A percentile compares a stretch with the other conserved stretches of the same genome.
Conservation (phyloP, 2,329 filamentous ascomycete species). For the Lecanosticta acicola region DNA sequence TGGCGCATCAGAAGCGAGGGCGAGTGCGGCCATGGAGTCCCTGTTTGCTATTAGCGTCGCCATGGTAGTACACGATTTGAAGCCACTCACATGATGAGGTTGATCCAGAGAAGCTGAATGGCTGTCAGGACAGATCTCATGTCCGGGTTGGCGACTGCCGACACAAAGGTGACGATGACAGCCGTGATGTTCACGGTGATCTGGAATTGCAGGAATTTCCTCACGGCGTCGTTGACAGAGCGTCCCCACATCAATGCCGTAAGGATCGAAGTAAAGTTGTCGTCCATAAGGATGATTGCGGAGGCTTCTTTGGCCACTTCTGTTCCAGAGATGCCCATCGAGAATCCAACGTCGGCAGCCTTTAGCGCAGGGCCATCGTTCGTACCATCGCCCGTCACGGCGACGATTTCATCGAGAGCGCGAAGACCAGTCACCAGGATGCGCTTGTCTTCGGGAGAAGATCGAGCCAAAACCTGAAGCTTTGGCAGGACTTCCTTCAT, state of each 20-base stretch:
- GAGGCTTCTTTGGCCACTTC: slow-evolving; percentile 60
- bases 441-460: slow-evolving; percentile 64
- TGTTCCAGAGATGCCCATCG: slow-evolving; percentile 61
- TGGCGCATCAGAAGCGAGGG: slow-evolving; percentile 81
- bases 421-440: slow-evolving; percentile 59
- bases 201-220: slow-evolving; percentile 61
- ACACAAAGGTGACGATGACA: slow-evolving; percentile 80
- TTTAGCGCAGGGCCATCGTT: slow-evolving; percentile 62
- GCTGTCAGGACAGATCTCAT: slow-evolving; percentile 75
- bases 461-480: slow-evolving; percentile 62
- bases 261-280: slow-evolving; percentile 58
- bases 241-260: slow-evolving; percentile 58
- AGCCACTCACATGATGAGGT: slow-evolving; percentile 65
- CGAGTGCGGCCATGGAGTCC: slow-evolving; percentile 90
- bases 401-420: slow-evolving; percentile 60
- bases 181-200: slow-evolving; percentile 89
- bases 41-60: slow-evolving; percentile 4
- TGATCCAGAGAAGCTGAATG: slow-evolving; percentile 92
- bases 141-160: slow-evolving; percentile 64
- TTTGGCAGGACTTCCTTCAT: slow-evolving; percentile 55
- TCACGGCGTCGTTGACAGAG: slow-evolving; percentile 52
- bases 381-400: slow-evolving; percentile 61
- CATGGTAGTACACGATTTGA: not conserved
- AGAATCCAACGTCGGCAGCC: slow-evolving; percentile 61
- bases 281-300: slow-evolving; percentile 58